Base-by-base conservation (phyloP, 768 basidiomycete species). In the Leucocoprinus sp. region DNA sequence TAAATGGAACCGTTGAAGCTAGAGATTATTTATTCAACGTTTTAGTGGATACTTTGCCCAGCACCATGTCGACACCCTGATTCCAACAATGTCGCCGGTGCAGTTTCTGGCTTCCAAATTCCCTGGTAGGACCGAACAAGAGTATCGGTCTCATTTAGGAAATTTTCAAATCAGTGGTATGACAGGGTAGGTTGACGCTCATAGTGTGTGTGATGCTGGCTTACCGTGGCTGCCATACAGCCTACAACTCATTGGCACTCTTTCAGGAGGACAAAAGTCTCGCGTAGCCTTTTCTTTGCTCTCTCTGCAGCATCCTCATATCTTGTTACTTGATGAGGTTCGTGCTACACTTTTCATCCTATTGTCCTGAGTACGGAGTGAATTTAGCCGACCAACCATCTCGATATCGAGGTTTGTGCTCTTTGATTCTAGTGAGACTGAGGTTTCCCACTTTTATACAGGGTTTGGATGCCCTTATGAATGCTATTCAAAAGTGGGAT, bases 151-250 rank as follows among this genome's bases (percentile, higher is more conserved):
- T n/a, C 96, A 98, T 66, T 72, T 99, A 9, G 96, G 95, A 5
- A 92, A 93, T 48, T 96, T 98, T 69, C 93, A 96, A 55, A 95
- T 97, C 56, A 96, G 89, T 50, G 92, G 93, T 34, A 83, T 95
- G 80, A 95, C 93, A 1, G 87, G 89, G 87, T 85, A 41, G 28
- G 69, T 57, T 19, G 4, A 6, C n/a, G 18, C 6, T 19, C 40
- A 47, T 22, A 18, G 24, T 27, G 35, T 27, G 44, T 39, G 19
- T 18, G 26, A 42, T 38, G 27, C 19, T 6, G 14, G 31, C 31
- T 31, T 4, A 31, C n/a, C n/a, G 8, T 31, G 11, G 6, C 6
- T 12, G 8, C 4, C n/a, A 14, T n/a, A 14, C 41, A 86, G 84
- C 24, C 62, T 98, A 54, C 95, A 97, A 58, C 66, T 76, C 50